Evolutionary conservation across 805 yeast species (phyloP).

Genomic region (Pichia phayaonensis): DNA sequence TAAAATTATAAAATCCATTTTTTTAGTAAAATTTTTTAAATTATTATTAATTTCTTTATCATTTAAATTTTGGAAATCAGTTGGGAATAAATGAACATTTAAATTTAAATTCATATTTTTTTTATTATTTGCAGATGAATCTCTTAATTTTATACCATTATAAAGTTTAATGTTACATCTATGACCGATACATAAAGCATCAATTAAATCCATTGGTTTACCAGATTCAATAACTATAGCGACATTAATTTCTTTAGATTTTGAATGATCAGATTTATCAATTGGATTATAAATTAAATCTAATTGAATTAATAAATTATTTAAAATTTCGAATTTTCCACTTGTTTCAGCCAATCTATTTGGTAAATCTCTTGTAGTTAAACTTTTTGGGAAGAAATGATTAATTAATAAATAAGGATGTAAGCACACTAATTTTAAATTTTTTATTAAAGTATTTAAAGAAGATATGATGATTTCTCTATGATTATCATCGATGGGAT

Average conservation of each 20-base stretch:
- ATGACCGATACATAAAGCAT: conserved; percentile 61
- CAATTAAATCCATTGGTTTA: conserved; percentile 61
- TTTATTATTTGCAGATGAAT: conserved; percentile 23
- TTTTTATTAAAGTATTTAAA: conserved; percentile 63
- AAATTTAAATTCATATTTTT: conserved; percentile 15
- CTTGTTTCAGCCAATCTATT: conserved; percentile 64
- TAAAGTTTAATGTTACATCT: conserved; percentile 49
- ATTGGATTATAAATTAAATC: conserved; percentile 26
- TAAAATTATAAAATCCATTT: conserved; percentile 24
- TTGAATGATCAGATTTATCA: conserved; percentile 14
- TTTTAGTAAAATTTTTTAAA: conserved; percentile 4
- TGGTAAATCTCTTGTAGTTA: conserved; percentile 65
- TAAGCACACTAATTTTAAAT: conserved; percentile 72
- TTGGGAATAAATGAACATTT: conserved; percentile 36
- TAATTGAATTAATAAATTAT: conserved; percentile 53
- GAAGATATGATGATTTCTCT: conserved; percentile 59
- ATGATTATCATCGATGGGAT: conserved; percentile 10
- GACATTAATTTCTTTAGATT: conserved; percentile 34
- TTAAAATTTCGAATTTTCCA: conserved; percentile 73
- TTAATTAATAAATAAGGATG: conserved; percentile 85
- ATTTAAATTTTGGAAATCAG: conserved; percentile 21
- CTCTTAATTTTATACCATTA: conserved; percentile 56
- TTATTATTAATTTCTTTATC: conserved; percentile 9
- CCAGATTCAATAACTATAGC: conserved; percentile 69
- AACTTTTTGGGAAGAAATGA: conserved; percentile 77